Percentiles rank a stretch among this genome's conserved stretches.
phyloP scores from a whole-genome alignment of 371 early-diverging fungal genomes.

The Mortierella polycephala region DNA sequence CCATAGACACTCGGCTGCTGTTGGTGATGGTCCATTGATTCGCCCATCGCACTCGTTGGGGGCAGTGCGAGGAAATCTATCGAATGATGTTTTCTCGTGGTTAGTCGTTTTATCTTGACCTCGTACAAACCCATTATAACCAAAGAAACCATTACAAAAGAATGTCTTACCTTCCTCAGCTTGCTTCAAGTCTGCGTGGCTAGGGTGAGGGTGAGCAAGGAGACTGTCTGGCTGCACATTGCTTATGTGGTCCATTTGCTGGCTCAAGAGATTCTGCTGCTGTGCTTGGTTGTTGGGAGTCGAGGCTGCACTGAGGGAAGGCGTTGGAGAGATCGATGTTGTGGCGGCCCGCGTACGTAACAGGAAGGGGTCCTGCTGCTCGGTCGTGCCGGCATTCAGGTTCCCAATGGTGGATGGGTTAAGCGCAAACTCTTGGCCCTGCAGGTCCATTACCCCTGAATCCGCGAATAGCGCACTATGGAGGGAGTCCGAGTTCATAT shows the following conservation, averaged over 20 bases:
- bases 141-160: not conserved
- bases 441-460: slow-evolving; percentile 2
- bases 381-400: slow-evolving; percentile 4
- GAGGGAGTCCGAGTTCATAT: not conserved
- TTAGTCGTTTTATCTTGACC: no score
- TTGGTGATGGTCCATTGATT: slow-evolving; percentile 9
- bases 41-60: not conserved
- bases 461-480: slow-evolving; percentile 6
- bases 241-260: not conserved
- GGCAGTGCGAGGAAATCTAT: slow-evolving; percentile 19
- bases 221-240: not conserved
- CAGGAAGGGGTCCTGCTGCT: not conserved
- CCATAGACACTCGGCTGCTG: not conserved
- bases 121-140: no score
- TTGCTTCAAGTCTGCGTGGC: slow-evolving; percentile 16
- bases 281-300: slow-evolving; percentile 3
- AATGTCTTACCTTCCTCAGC: slow-evolving; percentile 31
- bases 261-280: slow-evolving; percentile 27
- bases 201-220: not conserved
- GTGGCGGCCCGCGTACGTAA: not conserved
- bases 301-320: slow-evolving; percentile 11
- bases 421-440: not conserved
- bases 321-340: slow-evolving; percentile 20
- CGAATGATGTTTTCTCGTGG: not conserved
- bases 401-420: slow-evolving; percentile 4